Evolutionary conservation across 208 protist species (phyloP).

Genomic region (Trypanosoma caninum): DNA sequence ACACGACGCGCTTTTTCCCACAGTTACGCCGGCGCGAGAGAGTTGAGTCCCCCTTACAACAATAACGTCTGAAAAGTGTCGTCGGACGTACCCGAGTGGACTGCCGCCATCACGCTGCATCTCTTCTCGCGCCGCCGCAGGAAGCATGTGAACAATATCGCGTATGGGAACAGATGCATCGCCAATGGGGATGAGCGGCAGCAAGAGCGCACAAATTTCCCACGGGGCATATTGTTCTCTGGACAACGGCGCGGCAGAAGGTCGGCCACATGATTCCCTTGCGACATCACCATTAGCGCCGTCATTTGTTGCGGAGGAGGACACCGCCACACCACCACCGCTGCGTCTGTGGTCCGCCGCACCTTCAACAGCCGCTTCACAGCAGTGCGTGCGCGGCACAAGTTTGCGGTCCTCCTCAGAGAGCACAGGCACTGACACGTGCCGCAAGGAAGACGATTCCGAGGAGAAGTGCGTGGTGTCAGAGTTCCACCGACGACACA

Average conservation of each 20-base stretch:
- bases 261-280: not conserved
- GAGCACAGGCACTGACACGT: not conserved
- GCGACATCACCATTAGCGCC: not conserved
- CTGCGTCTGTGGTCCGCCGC: not conserved
- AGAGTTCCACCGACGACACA: not conserved
- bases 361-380: not conserved
- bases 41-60: constrained; percentile 21
- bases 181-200: constrained; percentile 34
- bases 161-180: constrained; percentile 12
- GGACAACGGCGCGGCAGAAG: not conserved
- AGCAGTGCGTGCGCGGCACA: constrained; percentile 4
- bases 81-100: constrained; percentile 23
- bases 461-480: not conserved
- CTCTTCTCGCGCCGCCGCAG: constrained; percentile 28
- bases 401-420: constrained; percentile 24
- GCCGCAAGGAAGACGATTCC: not conserved
- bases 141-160: constrained; percentile 14
- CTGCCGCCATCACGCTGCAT: constrained; percentile 24
- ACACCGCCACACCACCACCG: not conserved
- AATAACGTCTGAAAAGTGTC: constrained; percentile 27
- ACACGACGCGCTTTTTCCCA: not conserved
- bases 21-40: constrained; percentile 1
- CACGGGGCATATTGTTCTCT: constrained; percentile 37
- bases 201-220: constrained; percentile 52
- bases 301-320: not conserved